These are phyloP conservation scores for Lactarius akahatsu DNA, from an alignment of 768 basidiomycete species.

Conservation along the genomic window DNA sequence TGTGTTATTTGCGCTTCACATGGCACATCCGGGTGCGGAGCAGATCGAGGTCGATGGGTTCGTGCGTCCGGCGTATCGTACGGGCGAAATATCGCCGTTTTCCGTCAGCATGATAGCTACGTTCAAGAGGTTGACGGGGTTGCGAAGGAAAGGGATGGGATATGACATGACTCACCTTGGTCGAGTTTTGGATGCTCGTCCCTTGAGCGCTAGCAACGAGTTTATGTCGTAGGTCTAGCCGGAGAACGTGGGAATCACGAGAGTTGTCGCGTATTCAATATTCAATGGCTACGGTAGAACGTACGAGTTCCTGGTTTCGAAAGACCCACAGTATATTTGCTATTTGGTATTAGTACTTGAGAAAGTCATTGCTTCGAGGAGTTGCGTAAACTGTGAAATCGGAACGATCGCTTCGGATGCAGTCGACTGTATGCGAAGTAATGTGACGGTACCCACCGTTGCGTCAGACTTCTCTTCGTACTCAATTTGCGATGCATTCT, in stretches of 20 bases:
- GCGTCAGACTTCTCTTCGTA: no score
- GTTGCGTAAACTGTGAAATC: neutral
- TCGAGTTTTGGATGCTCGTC: neutral
- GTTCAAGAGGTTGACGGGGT: neutral
- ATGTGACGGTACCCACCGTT: no score
- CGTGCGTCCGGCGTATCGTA: neutral
- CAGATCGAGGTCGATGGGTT: constrained; percentile 8
- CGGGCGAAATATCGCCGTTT: neutral
- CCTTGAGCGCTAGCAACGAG: constrained; percentile 1
- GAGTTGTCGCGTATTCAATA: no score
- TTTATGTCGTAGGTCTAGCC: no score
- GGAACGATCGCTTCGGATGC: neutral
- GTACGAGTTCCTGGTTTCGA: no score
- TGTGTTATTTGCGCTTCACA: neutral
- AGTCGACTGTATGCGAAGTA: no score
- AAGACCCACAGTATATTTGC: no score
- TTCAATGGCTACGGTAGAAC: neutral
- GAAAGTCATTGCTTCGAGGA: neutral
- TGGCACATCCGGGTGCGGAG: constrained; percentile 7
- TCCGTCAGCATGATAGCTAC: neutral
- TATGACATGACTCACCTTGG: constrained; percentile 5
- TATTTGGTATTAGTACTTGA: no score
- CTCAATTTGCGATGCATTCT: no score
- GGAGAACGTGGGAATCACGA: no score
- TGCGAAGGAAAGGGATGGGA: constrained; percentile 11